These are phyloP conservation scores for Boletus sp. DNA, from an alignment of 768 basidiomycete species.

Conservation along the genomic window DNA sequence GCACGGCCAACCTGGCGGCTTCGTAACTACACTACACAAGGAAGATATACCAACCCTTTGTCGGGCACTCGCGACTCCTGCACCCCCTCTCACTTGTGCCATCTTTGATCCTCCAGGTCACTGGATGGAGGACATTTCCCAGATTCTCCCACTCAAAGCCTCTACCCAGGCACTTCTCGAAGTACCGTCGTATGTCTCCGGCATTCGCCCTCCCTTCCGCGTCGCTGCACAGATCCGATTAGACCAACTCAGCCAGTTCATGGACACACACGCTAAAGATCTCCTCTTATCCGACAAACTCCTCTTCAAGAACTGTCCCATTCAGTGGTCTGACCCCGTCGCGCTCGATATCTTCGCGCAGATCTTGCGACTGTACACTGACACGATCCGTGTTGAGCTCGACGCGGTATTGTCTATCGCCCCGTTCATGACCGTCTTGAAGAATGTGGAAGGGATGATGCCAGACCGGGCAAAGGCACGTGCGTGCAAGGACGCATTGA, in stretches of 20 bases:
- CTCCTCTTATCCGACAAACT: constrained; percentile 45
- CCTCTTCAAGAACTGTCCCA: constrained; percentile 39
- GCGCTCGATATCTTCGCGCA: constrained; percentile 17
- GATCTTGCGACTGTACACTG: constrained; percentile 37
- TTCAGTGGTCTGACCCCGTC: constrained; percentile 23
- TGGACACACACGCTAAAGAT: constrained; percentile 41
- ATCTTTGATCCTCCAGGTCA: constrained; percentile 37
- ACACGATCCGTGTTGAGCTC: constrained; percentile 22
- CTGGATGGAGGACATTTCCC: constrained; percentile 29
- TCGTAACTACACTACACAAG: constrained; percentile 67
- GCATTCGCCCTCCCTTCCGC: constrained; percentile 43
- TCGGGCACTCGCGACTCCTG: constrained; percentile 51
- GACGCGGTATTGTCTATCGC: constrained; percentile 19
- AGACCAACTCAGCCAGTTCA: constrained; percentile 36
- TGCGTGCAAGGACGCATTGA: constrained; percentile 18
- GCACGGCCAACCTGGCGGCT: constrained; percentile 56
- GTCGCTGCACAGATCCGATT: constrained; percentile 30
- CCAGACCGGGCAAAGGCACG: not conserved
- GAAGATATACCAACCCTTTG: constrained; percentile 62
- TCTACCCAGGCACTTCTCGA: constrained; percentile 41
- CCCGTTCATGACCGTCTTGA: constrained; percentile 21
- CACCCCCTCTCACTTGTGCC: constrained; percentile 52
- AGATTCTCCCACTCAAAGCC: constrained; percentile 44
- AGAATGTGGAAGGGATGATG: constrained; percentile 27
- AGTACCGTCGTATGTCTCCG: constrained; percentile 45